Evolutionary conservation across 1,139 yeast species (phyloP), one percentile per base, ranked within the genome.

Genomic region (Pichia terricola): DNA sequence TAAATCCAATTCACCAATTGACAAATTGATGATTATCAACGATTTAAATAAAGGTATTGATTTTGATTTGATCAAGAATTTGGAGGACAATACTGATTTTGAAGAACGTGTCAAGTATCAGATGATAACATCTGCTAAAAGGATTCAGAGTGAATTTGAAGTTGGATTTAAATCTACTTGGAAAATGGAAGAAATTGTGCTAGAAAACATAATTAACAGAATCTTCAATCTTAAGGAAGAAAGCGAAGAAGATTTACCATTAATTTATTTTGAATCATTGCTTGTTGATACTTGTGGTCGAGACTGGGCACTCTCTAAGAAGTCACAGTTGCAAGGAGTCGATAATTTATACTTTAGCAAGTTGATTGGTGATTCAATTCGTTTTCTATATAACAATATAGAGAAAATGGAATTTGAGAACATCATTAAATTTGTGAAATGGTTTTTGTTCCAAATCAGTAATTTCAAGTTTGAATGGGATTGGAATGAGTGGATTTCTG

Each of bases 401-500:
- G 79, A 75, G 35, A 67, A 73, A 2, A 67, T 88, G 46, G 96
- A 89, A 60, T 78, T 78, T 52, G 96, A 88, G 61, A 67, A 85
- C 44, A 75, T 80, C 52, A 72, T 77, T 51, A 70, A 91, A 49
- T 84, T 78, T 53, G 68, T 87, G 57, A 94, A 86, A 62, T 94
- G 98, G 98, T 82, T 94, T 72, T 75, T 95, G 3, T 82, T 86
- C 46, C 98, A 94, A 64, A 75, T 94, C 59, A 83, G 95, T 54
- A 91, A 91, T 62, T 94, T 91, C 63, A 89, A 85, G 49, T 94
- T 87, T 64, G 85, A 91, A 39, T 94, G 99, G 99, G 88, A 88
- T 60, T 91, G 99, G 99, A 81, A 78, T 52, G 98, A 89, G 62
- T 94, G 98, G 98, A 78, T 75, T 38, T 44, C 39, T 35, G 64